Base-by-base conservation (phyloP, 75 land plant genomes). In the Pseudotsuga menziesii region DNA sequence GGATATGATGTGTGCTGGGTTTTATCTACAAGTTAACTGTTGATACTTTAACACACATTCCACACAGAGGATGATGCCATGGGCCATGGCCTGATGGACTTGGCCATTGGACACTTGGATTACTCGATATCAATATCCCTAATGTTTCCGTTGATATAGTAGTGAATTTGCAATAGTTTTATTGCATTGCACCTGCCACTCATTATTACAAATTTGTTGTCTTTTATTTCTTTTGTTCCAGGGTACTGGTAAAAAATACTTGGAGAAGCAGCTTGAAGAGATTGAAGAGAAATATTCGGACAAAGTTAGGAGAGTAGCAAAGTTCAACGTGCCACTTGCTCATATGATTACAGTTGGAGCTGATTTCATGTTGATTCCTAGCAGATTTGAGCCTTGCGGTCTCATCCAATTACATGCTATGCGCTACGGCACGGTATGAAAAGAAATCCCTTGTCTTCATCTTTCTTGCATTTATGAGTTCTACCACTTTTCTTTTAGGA, bases 371-470 rank as follows among this genome's bases (percentile, higher is more conserved):
- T 16, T 90, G 26, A 44, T 95, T 35, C 94, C 98, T 6, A 93
- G 96, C 79, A 83, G 96, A 74, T 95, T 95, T 85, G 98, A 95
- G 59, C 98, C 98, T 0, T 93, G 97, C 79, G 98, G 96, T 19
- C 91, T 95, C 59, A 93, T 91, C 82, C 98, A 95, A 85, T 78
- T 93, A 66, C 92, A 95, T 59, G 94, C 89, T 55, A 93, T 93
- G 98, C 83, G 87, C 72, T 93, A 91, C 80, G 97, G 98, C 84
- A 91, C 94, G 61, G 96, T 95, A 89, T 74, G 81, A n/a, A 20
- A 41, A 41, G 25, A 29, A 23, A 26, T 3, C 19, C 23, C 73
- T 74, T 22, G 32, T 9, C 73, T 39, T 25, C 15, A 57, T 22
- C 26, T 16, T 79, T 23, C 26, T 76, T 5, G 26, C 29, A 39